Base-by-base conservation (phyloP, 2,329 filamentous ascomycete species). In the Verticillium albo-atrum region DNA sequence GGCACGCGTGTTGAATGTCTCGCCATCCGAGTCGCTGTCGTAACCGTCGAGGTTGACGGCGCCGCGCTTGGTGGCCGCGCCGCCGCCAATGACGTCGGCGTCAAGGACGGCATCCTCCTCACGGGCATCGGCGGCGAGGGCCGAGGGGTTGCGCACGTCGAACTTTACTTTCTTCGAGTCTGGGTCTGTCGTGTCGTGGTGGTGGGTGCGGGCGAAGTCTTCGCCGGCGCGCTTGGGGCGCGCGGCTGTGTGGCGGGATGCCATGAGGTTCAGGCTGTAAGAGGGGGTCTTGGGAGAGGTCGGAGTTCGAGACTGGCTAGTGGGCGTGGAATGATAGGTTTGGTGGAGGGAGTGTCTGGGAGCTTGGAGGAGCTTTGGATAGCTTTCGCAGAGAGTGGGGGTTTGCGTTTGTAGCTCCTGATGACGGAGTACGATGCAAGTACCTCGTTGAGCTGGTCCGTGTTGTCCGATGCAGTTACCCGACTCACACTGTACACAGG, bases 1-100 rank as follows among this genome's bases (percentile, higher is more conserved):
- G 6, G 90, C 89, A 56, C 90, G 85, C 32, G 83, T 84, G 66
- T 95, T 85, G 72, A 97, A 96, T 52, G 90, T 92, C 70, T 98
- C 95, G 64, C 96, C 94, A 57, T 89, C 86, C 2, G 94, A 96
- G 74, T 99, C 95, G 10, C 90, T 95, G 67, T 98, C 94, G 76
- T 98, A 99, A 56, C 95, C 95, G 70, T 98, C 95, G 47, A 99
- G 87, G 69, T 98, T 97, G 58, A 99, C 91, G 0, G 94, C 95
- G 66, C 94, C 94, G 63, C 95, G 91, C 73, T 97, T 97, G 1
- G 92, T 91, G 47, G 87, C 84, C 10, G 87, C 86, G 1, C 85
- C 85, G 2, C 88, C 90, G 17, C 93, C 92, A 64, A 98, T 97
- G 42, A 97, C 93, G 70, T 98, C 95, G 25, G 93, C 92, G 56